Conservation (phyloP, 106 monocot genomes). For the Vanilla planifolia region DNA sequence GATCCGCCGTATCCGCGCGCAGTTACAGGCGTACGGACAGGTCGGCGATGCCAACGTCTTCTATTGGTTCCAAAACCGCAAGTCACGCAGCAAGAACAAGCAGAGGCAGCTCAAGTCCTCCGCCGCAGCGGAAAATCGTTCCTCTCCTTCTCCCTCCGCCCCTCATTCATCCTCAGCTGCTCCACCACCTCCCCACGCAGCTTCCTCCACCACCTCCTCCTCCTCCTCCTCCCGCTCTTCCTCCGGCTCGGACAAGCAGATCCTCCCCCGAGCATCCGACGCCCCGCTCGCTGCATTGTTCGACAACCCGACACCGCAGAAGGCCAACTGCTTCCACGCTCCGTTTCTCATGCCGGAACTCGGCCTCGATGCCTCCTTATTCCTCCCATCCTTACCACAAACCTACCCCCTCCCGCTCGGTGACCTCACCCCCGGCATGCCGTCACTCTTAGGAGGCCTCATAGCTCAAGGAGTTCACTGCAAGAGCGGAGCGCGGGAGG, state of each 20-base stretch:
- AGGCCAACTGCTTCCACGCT: slow-evolving; percentile 13
- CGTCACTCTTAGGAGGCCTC: slow-evolving; percentile 14
- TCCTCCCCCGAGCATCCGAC: not conserved
- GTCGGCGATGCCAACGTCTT: slow-evolving; percentile 99
- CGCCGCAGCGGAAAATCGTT: not conserved
- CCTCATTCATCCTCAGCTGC: not conserved
- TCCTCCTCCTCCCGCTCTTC: slow-evolving; percentile 50
- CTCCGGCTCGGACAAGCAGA: slow-evolving; percentile 26
- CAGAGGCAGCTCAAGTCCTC: slow-evolving; percentile 46
- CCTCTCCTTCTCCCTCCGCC: slow-evolving; percentile 5
- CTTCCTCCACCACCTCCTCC: slow-evolving; percentile 21
- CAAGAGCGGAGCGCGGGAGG: not conserved
- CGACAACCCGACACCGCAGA: slow-evolving; percentile 10
- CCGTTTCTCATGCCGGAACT: not conserved
- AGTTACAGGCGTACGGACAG: slow-evolving; percentile 92
- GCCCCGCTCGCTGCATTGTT: not conserved
- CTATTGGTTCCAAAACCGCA: slow-evolving; percentile 97
- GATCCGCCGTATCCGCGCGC: slow-evolving; percentile 64
- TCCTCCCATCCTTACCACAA: slow-evolving; percentile 3
- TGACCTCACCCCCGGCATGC: slow-evolving; percentile 8
- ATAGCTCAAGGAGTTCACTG: not conserved
- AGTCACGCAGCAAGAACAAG: slow-evolving; percentile 81
- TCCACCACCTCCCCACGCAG: not conserved
- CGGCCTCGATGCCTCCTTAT: not conserved
- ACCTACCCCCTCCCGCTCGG: slow-evolving; percentile 14